Evolutionary conservation across 169 alveolate genomes (phyloP), one percentile per base, ranked within the genome.

Genomic region (Cryptosporidium viatorum): DNA sequence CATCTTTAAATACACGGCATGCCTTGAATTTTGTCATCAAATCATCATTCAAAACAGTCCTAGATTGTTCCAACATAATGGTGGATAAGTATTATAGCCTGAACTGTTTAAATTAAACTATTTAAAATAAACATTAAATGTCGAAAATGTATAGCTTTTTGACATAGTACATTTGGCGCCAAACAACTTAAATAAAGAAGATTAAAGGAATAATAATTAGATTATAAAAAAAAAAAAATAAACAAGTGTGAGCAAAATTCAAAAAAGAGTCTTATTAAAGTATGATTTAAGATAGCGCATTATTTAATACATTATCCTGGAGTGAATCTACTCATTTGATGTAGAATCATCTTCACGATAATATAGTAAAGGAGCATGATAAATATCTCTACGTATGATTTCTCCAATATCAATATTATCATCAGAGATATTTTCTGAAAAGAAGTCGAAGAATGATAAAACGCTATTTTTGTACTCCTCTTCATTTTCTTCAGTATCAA

Each of bases 311-410:
- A 48, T 48, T 48, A 3, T 48, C 7, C 55, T 43, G 7, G 21
- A 26, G 16, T 45, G 18, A 71, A 48, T 31, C 68, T 71, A 71
- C 23, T 71, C 85, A 14, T 52, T 37, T 60, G 41, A 23, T 29
- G 14, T 39, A 37, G n/a, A 14, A 29, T 80, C 48, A 33, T 59
- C 67, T n/a, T 80, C 89, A 43, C 89, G 62, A 71, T 94, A 96
- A 75, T 94, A 95, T 18, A 97, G 93, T 31, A 96, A 92, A 16
- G 98, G 98, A 1, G 96, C 96, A 89, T 95, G 98, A 96, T 96
- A 96, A n/a, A 96, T 92, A 84, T 96, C 98, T 85, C 98, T 73
- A 68, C 98, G 74, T n/a, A 96, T 92, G 1, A 96, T 92, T 85
- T 96, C 98, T 1, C 98, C 98, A 29, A 96, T 92, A 70, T 96